A percentile compares a stretch with the other conserved stretches of the same genome.
Conservation (phyloP, 2,329 filamentous ascomycete genomes). For the Aspergillus sp. region DNA sequence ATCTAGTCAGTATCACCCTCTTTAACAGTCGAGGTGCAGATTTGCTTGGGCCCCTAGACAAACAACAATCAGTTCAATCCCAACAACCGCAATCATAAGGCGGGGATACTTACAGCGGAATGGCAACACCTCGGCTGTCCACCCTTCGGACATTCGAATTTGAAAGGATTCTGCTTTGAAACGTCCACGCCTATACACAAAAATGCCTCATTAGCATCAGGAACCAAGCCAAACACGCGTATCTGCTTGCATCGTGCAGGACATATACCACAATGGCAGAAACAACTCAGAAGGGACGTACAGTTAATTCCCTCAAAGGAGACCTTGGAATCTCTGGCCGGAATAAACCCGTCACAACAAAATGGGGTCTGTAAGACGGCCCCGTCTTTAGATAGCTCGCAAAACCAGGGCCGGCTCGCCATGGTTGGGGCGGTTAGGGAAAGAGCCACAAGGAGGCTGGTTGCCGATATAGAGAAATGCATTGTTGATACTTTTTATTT, state of each 20-base stretch:
- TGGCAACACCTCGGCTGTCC: constrained; percentile 28
- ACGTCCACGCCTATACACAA: constrained; percentile 15
- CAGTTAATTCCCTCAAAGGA: constrained; percentile 25
- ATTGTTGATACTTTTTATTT: constrained; percentile 8
- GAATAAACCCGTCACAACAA: constrained; percentile 28
- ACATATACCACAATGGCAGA: not conserved
- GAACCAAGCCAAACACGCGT: not conserved
- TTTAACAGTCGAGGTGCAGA: constrained; percentile 27
- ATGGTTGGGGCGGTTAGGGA: constrained; percentile 14
- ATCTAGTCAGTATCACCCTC: constrained; percentile 18
- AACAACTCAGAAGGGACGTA: constrained; percentile 14
- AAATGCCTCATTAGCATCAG: constrained; percentile 12
- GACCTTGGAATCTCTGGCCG: constrained; percentile 20
- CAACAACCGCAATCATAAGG: not conserved
- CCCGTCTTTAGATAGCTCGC: constrained; percentile 26
- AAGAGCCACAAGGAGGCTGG: constrained; percentile 20
- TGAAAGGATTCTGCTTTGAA: constrained; percentile 17
- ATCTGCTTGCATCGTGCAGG: not conserved
- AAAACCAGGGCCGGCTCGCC: constrained; percentile 19
- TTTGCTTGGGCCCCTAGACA: constrained; percentile 24
- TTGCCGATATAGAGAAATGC: constrained; percentile 8
- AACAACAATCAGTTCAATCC: not conserved
- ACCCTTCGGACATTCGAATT: constrained; percentile 25
- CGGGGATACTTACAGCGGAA: constrained; percentile 26
- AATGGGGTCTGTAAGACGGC: constrained; percentile 29